Evolutionary conservation across 2,329 filamentous ascomycete species (phyloP), one percentile per base, ranked within the genome.

Genomic region (Venturia asperata): DNA sequence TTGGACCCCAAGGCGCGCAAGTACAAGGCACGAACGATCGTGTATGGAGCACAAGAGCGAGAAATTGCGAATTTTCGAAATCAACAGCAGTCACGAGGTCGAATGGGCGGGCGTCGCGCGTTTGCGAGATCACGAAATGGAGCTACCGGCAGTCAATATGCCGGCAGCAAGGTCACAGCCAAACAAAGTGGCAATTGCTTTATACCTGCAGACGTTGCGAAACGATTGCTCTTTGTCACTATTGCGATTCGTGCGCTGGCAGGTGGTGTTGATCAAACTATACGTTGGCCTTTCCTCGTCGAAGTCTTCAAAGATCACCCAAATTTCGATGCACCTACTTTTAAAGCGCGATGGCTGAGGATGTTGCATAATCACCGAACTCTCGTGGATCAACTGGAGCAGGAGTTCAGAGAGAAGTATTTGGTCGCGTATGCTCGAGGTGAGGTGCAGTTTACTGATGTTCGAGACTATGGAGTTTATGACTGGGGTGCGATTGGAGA

Each of bases 401-500:
- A 72, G 34, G 77, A 80, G 65, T 80, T 82, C 66, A 79, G 80
- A 64, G 74, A 77, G 55, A 74, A 72, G 45, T 81, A 78, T 66
- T 69, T 79, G 15, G 74, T 77, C 52, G 80, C 79, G 2, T 80
- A 82, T 64, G 74, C 74, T 42, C 73, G 73, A 9, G 72, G 73
- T 7, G 69, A 76, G 56, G 75, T 82, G 2, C 79, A 80, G 10
- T 68, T 68, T 2, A 76, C 82, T 56, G 72, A 81, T 65, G 80
- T 77, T 62, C 70, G 75, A 21, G 69, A 81, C 62, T 69, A 81
- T 41, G 71, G 74, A 61, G 68, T 67, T 11, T 81, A 81, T 68
- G 75, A 81, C 66, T 82, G 80, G 80, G 70, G 72, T 52, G 71
- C 71, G 34, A 71, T 82, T 15, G 74, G 81, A 5, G 74, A 79